Conservation (phyloP, 2,329 filamentous ascomycete species). For the Penicillium sp. region DNA sequence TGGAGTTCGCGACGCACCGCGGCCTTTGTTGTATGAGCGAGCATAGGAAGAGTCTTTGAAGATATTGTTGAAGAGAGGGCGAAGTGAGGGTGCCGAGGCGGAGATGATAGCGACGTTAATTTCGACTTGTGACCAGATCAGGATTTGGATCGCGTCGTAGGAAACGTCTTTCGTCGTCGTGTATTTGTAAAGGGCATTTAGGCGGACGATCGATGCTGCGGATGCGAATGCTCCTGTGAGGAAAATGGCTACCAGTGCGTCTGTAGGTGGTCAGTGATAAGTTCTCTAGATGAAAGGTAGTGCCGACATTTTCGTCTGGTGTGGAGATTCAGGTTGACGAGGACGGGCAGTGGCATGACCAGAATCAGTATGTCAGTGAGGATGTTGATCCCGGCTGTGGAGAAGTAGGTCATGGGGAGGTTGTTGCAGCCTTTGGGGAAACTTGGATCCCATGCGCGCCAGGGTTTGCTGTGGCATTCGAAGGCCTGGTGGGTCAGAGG, state of each 20-base stretch:
- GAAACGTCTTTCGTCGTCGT: constrained; percentile 12
- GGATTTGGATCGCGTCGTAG: constrained; percentile 11
- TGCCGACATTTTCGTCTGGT: constrained; percentile 8
- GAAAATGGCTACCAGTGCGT: constrained; percentile 12
- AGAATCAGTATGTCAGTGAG: constrained; percentile 14
- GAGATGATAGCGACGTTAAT: constrained; percentile 19
- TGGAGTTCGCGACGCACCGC: neutral
- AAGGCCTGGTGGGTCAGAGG: constrained; percentile 9
- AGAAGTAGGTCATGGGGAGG: constrained; percentile 9
- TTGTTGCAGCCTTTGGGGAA: constrained; percentile 12
- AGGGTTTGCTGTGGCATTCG: constrained; percentile 17
- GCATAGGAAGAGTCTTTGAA: constrained; percentile 1
- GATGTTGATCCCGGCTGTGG: constrained; percentile 9
- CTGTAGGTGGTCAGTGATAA: neutral
- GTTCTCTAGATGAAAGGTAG: neutral
- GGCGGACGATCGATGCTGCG: constrained; percentile 13
- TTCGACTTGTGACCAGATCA: constrained; percentile 12
- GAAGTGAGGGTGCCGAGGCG: constrained; percentile 15
- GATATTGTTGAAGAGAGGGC: constrained; percentile 1
- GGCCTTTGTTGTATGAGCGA: neutral
- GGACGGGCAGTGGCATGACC: constrained; percentile 11
- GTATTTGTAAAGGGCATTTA: constrained; percentile 17
- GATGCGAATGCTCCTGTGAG: constrained; percentile 14
- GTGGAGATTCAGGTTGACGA: constrained; percentile 10
- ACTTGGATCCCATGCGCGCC: constrained; percentile 14